These are phyloP conservation scores for Adansonia digitata DNA, from an alignment of 345 rosid genomes.

Conservation along the genomic window DNA sequence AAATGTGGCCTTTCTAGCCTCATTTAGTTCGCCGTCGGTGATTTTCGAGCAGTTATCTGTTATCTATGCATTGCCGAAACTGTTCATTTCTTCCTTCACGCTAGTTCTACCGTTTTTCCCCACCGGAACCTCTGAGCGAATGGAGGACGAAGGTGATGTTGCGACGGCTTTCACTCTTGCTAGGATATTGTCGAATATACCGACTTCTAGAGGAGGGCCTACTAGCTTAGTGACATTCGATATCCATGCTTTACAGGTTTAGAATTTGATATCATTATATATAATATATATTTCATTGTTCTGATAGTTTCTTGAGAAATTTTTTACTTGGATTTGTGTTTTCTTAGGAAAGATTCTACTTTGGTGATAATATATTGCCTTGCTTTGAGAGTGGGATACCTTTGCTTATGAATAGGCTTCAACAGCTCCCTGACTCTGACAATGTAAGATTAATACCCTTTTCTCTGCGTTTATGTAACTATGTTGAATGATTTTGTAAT, in stretches of 20 bases:
- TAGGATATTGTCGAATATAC: slow-evolving; percentile 80
- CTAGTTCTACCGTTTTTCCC: slow-evolving; percentile 95
- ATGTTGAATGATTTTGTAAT: background rate
- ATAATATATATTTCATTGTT: background rate
- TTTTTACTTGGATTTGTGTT: background rate
- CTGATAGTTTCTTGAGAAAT: background rate
- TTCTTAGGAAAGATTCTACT: slow-evolving; percentile 87
- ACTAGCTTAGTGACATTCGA: slow-evolving; percentile 95
- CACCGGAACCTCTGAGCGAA: slow-evolving; percentile 93
- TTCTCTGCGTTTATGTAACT: too few relatives aligned
- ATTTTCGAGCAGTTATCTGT: slow-evolving; percentile 92
- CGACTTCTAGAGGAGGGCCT: slow-evolving; percentile 82
- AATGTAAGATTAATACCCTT: slow-evolving; percentile 43
- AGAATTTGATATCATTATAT: background rate
- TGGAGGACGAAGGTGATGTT: slow-evolving; percentile 97
- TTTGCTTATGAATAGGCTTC: slow-evolving; percentile 76
- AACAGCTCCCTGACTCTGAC: slow-evolving; percentile 80
- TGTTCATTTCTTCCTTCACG: slow-evolving; percentile 83
- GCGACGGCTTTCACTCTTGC: slow-evolving; percentile 97
- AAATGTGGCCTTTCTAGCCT: slow-evolving; percentile 87
- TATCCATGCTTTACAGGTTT: slow-evolving; percentile 57
- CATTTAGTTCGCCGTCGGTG: slow-evolving; percentile 82
- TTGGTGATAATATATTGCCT: slow-evolving; percentile 85
- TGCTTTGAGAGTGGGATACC: slow-evolving; percentile 97
- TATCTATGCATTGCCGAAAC: slow-evolving; percentile 75